These are phyloP conservation scores for Delphinella strobiligena DNA, from an alignment of 2,329 filamentous ascomycete species.

Conservation along the genomic window DNA sequence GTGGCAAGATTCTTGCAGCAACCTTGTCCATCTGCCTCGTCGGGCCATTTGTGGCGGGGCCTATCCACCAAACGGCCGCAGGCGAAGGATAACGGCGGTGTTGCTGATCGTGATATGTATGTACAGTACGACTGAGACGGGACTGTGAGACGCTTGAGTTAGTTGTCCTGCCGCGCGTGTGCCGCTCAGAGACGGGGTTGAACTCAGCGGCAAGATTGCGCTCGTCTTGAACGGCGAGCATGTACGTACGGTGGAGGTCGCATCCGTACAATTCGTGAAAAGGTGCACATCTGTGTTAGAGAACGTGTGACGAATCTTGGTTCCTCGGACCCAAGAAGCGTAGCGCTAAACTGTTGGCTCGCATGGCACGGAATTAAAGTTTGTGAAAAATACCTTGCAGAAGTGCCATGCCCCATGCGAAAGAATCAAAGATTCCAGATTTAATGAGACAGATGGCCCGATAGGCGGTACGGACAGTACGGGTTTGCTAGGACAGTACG, in stretches of 20 bases:
- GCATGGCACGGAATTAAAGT: neutral
- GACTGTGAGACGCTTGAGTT: conserved; percentile 5
- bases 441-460: neutral
- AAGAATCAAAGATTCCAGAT: neutral
- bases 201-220: neutral
- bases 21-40: neutral
- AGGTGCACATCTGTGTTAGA: neutral
- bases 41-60: neutral
- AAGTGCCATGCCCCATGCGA: neutral
- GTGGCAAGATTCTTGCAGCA: neutral
- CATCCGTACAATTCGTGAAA: neutral
- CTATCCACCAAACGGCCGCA: neutral
- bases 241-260: neutral
- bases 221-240: neutral
- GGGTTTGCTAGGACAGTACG: too few species aligned
- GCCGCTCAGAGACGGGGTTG: neutral
- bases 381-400: neutral
- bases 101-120: conserved; percentile 7
- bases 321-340: neutral
- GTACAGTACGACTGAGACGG: neutral
- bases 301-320: neutral
- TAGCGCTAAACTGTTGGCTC: neutral
- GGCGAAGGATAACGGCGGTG: neutral
- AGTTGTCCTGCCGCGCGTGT: conserved; percentile 1
- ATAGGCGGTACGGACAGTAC: neutral